Evolutionary conservation across 805 yeast species (phyloP).

Genomic region (Kuraishia cidri): DNA sequence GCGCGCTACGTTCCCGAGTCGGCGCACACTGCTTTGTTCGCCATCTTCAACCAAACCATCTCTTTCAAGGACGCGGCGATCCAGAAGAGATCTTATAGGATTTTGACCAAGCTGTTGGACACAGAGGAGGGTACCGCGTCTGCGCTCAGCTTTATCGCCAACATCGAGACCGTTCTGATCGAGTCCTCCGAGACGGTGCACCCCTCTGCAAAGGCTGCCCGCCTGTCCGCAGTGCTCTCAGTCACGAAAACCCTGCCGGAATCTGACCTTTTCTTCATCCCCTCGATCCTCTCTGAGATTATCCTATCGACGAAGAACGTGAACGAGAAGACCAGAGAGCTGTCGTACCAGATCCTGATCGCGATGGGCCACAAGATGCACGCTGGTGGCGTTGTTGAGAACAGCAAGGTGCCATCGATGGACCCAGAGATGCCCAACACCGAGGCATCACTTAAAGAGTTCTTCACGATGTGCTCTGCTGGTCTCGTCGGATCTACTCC

Average conservation of each 20-base stretch:
- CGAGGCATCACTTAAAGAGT: constrained; percentile 68
- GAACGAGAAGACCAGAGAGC: constrained; percentile 84
- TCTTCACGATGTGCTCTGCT: constrained; percentile 88
- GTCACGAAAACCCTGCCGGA: constrained; percentile 56
- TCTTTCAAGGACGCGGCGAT: constrained; percentile 50
- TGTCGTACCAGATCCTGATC: constrained; percentile 67
- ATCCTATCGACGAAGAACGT: constrained; percentile 86
- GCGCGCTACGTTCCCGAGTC: constrained; percentile 70
- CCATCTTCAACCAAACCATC: constrained; percentile 70
- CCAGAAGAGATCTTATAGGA: constrained; percentile 87
- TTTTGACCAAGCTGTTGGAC: constrained; percentile 63
- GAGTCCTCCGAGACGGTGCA: constrained; percentile 49
- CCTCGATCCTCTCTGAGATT: constrained; percentile 76
- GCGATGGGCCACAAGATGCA: constrained; percentile 76
- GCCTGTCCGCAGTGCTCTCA: constrained; percentile 59
- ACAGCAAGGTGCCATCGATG: constrained; percentile 59
- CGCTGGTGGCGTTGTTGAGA: constrained; percentile 57
- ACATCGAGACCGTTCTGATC: constrained; percentile 52
- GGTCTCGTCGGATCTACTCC: constrained; percentile 93
- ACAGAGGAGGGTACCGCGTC: constrained; percentile 54
- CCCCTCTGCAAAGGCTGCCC: constrained; percentile 71
- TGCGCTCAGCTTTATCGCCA: constrained; percentile 38
- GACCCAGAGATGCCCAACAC: constrained; percentile 54
- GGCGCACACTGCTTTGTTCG: constrained; percentile 63
- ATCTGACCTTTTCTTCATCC: constrained; percentile 65